Conservation (phyloP, 164 flowering plant genomes). For the Saururus chinensis region DNA sequence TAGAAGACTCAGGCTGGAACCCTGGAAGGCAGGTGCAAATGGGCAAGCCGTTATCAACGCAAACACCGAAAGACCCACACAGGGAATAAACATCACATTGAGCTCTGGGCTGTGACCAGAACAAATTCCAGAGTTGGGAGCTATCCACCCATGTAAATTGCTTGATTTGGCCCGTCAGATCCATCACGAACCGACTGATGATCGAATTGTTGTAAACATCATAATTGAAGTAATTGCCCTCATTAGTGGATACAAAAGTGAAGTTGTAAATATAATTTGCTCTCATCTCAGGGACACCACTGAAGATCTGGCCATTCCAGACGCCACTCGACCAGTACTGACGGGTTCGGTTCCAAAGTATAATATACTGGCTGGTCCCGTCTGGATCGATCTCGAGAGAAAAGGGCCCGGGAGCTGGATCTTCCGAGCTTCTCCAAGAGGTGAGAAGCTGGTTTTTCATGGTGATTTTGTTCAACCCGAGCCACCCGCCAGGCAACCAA, state of each 20-base stretch:
- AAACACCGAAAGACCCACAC: slow-evolving; percentile 18
- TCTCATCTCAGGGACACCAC: slow-evolving; percentile 17
- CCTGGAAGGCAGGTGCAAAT: slow-evolving; percentile 14
- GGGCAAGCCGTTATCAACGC: slow-evolving; percentile 4
- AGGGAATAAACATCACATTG: slow-evolving; percentile 9
- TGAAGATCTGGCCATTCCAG: slow-evolving; percentile 7
- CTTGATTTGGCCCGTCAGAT: slow-evolving; percentile 12
- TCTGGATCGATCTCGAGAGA: slow-evolving; percentile 5
- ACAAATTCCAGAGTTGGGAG: slow-evolving; percentile 6
- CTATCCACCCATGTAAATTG: slow-evolving; percentile 5
- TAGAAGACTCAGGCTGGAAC: slow-evolving; percentile 3
- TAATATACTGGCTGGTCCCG: background rate
- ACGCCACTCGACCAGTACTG: slow-evolving; percentile 12
- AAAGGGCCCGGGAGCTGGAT: slow-evolving; percentile 10
- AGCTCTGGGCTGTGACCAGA: slow-evolving; percentile 14
- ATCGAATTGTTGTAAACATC: background rate
- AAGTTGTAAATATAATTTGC: slow-evolving; percentile 6
- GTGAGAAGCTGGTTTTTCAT: slow-evolving; percentile 2
- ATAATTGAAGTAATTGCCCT: slow-evolving; percentile 15
- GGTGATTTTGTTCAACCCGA: slow-evolving; percentile 3
- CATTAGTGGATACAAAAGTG: slow-evolving; percentile 4
- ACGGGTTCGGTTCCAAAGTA: slow-evolving; percentile 5
- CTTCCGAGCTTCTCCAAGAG: slow-evolving; percentile 12
- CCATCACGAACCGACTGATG: slow-evolving; percentile 11
- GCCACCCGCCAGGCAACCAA: slow-evolving; percentile 8